Conservation (phyloP, 805 yeast genomes). For the Clavispora vitiphila region DNA sequence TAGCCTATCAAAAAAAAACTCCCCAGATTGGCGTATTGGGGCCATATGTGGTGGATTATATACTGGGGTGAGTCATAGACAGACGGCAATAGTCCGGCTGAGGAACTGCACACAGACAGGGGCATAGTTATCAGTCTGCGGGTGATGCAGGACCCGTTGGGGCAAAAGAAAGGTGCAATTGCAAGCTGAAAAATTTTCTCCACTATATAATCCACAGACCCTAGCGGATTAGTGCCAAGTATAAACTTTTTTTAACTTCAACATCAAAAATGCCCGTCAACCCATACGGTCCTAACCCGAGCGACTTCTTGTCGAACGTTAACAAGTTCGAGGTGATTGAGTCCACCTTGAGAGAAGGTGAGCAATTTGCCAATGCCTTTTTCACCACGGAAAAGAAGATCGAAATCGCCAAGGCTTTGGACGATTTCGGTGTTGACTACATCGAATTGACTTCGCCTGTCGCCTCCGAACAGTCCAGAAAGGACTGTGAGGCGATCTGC, state of each 20-base stretch:
- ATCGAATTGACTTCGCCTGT: slow-evolving; percentile 58
- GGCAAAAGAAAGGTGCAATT: slow-evolving; percentile 6
- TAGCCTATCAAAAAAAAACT: background rate
- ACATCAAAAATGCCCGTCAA: slow-evolving; percentile 25
- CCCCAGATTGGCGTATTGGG: background rate
- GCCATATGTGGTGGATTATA: background rate
- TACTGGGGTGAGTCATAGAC: slow-evolving; percentile 10
- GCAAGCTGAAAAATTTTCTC: slow-evolving; percentile 13
- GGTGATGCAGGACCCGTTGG: slow-evolving; percentile 12
- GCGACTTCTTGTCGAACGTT: slow-evolving; percentile 53
- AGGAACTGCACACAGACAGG: slow-evolving; percentile 5
- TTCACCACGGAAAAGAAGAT: slow-evolving; percentile 52
- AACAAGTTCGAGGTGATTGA: slow-evolving; percentile 50
- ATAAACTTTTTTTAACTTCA: background rate
- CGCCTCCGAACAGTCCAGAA: slow-evolving; percentile 53
- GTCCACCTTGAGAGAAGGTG: slow-evolving; percentile 59
- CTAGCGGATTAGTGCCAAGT: background rate
- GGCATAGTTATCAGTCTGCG: slow-evolving; percentile 14
- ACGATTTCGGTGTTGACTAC: slow-evolving; percentile 58
- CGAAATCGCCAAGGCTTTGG: slow-evolving; percentile 56
- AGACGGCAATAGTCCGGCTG: slow-evolving; percentile 10
- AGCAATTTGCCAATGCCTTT: slow-evolving; percentile 60
- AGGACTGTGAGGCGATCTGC: slow-evolving; percentile 55
- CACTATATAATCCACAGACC: slow-evolving; percentile 5
- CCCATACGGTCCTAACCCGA: slow-evolving; percentile 58